Conservation (phyloP, 179 eudicot species). For the Sideroxylon spinosum region DNA sequence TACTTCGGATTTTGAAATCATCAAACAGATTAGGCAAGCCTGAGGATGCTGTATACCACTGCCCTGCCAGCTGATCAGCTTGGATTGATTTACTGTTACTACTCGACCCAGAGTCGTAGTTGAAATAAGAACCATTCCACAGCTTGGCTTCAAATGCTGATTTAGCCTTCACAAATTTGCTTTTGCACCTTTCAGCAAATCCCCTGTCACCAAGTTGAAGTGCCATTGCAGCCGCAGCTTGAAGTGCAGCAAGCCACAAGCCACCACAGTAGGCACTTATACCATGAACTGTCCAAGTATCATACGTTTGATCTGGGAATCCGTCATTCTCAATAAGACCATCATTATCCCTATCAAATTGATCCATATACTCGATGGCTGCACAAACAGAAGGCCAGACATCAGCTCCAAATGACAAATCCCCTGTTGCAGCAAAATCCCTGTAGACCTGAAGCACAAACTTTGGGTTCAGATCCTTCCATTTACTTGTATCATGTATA, state of each 20-base stretch:
- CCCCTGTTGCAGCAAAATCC: slow-evolving; percentile 87
- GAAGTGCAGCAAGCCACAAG: slow-evolving; percentile 91
- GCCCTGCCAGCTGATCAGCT: slow-evolving; percentile 94
- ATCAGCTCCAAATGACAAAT: slow-evolving; percentile 80
- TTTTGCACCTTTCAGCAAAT: slow-evolving; percentile 72
- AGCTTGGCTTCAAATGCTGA: slow-evolving; percentile 61
- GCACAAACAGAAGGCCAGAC: slow-evolving; percentile 98
- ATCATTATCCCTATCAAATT: slow-evolving; percentile 79
- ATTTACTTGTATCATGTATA: slow-evolving; percentile 91
- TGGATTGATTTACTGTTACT: slow-evolving; percentile 93
- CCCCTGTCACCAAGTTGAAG: slow-evolving; percentile 68
- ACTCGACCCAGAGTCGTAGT: slow-evolving; percentile 95
- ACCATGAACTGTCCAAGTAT: slow-evolving; percentile 98
- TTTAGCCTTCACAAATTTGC: slow-evolving; percentile 60
- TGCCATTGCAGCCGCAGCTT: slow-evolving; percentile 96
- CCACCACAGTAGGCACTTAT: slow-evolving; percentile 94
- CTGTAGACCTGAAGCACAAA: slow-evolving; percentile 96
- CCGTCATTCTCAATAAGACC: slow-evolving; percentile 94
- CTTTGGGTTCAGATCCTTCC: slow-evolving; percentile 95
- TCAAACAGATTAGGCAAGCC: slow-evolving; percentile 82
- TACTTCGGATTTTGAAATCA: slow-evolving; percentile 59
- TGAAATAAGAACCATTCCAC: slow-evolving; percentile 95
- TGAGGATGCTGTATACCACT: slow-evolving; percentile 90
- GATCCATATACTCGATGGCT: slow-evolving; percentile 96
- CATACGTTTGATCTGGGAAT: slow-evolving; percentile 95